Conservation (phyloP, 768 basidiomycete genomes). For the Clitopilus hobsonii region DNA sequence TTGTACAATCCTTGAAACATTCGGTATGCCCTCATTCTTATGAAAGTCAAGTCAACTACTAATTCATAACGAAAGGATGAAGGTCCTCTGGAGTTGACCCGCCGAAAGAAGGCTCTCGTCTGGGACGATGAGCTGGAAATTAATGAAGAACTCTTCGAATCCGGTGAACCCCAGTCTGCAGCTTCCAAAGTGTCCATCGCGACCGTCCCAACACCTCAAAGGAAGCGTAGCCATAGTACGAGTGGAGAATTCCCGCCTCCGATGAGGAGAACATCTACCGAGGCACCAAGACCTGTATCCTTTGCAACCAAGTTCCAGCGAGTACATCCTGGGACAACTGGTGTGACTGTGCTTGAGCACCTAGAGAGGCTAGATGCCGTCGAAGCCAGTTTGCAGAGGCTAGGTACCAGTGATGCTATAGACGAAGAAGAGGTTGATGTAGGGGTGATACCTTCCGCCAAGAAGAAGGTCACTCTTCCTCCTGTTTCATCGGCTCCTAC, state of each 20-base stretch:
- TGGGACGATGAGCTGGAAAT: slow-evolving; percentile 86
- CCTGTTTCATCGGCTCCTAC: slow-evolving; percentile 9
- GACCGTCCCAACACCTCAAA: slow-evolving; percentile 54
- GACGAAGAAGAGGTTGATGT: slow-evolving; percentile 61
- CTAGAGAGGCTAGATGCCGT: slow-evolving; percentile 82
- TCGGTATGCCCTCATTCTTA: slow-evolving; percentile 39
- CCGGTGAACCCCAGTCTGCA: slow-evolving; percentile 31
- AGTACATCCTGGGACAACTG: slow-evolving; percentile 82
- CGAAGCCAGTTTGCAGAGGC: slow-evolving; percentile 70
- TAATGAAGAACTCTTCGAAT: slow-evolving; percentile 39
- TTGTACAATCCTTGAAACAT: slow-evolving; percentile 80
- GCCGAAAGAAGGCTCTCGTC: slow-evolving; percentile 75
- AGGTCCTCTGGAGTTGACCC: slow-evolving; percentile 89
- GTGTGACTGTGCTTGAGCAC: slow-evolving; percentile 81
- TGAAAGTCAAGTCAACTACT: slow-evolving; percentile 2
- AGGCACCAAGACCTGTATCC: slow-evolving; percentile 70
- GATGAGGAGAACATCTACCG: slow-evolving; percentile 57
- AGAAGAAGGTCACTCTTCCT: slow-evolving; percentile 9
- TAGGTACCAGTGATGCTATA: slow-evolving; percentile 49
- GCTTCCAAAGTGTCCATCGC: slow-evolving; percentile 62
- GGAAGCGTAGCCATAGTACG: slow-evolving; percentile 57
- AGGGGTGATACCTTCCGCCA: slow-evolving; percentile 38
- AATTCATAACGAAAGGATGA: slow-evolving; percentile 51
- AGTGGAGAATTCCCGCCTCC: slow-evolving; percentile 74
- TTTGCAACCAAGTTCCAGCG: slow-evolving; percentile 82